Conservation (phyloP, 2,329 filamentous ascomycete genomes). For the Aquanectria penicillioides region DNA sequence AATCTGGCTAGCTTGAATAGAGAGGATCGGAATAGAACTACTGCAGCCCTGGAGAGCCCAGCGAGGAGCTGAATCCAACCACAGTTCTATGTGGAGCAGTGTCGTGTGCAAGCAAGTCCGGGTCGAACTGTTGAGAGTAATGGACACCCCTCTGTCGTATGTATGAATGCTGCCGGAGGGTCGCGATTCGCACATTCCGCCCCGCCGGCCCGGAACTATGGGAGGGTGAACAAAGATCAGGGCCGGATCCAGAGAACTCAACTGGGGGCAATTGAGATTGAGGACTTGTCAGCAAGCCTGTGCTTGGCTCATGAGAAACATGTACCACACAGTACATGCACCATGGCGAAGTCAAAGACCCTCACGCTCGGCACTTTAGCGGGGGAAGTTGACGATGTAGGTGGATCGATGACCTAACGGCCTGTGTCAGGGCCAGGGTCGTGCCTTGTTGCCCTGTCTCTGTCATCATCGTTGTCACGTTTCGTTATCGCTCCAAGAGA, state of each 20-base stretch:
- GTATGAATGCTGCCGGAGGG: background rate
- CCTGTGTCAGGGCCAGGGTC: background rate
- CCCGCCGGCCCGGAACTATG: background rate
- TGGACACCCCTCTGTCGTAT: background rate
- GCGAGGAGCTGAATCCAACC: too few species aligned
- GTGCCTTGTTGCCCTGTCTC: background rate
- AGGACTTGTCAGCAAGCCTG: background rate
- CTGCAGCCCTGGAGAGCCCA: background rate
- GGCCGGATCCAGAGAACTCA: background rate
- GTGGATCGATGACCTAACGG: background rate
- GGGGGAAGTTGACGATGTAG: background rate
- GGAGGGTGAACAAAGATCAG: background rate
- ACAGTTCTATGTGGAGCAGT: background rate
- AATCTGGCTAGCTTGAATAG: too few species aligned
- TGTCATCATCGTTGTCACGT: conserved; percentile 10
- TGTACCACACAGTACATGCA: too few species aligned
- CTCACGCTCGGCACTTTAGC: background rate
- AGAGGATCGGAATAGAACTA: too few species aligned
- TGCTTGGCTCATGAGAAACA: background rate
- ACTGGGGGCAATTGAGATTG: background rate
- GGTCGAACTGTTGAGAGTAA: background rate
- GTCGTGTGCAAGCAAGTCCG: background rate
- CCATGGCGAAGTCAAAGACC: conserved; percentile 5
- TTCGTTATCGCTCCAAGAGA: conserved; percentile 7
- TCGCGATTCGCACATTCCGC: conserved; percentile 2